Evolutionary conservation across 2,329 filamentous ascomycete genomes (phyloP).

Genomic region (Cadophora malorum): DNA sequence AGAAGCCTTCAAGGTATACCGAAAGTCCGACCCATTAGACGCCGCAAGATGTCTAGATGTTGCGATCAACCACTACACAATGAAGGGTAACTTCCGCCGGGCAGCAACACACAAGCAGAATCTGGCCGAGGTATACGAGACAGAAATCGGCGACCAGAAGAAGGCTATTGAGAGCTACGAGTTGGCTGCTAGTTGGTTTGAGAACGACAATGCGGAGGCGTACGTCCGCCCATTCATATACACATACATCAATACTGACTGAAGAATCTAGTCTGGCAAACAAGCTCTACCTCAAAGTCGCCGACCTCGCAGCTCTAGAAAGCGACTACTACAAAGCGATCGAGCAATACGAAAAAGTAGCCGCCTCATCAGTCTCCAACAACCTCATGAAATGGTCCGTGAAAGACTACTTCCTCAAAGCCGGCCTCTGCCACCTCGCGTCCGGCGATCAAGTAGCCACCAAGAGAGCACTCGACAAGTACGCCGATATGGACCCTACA

Average conservation of each 20-base stretch:
- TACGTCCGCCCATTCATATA: constrained; percentile 52
- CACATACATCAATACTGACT: constrained; percentile 12
- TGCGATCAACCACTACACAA: constrained; percentile 85
- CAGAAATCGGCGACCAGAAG: constrained; percentile 78
- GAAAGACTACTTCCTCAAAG: constrained; percentile 95
- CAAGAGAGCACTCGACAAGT: constrained; percentile 81
- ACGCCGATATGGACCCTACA: constrained; percentile 77
- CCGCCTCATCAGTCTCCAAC: constrained; percentile 79
- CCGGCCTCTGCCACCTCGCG: constrained; percentile 86
- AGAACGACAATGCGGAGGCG: constrained; percentile 84
- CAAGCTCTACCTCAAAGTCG: constrained; percentile 92
- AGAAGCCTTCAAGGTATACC: constrained; percentile 95
- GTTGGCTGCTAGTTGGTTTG: constrained; percentile 86
- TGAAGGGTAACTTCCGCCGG: constrained; percentile 87
- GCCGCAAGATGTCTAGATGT: constrained; percentile 80
- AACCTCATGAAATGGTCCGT: constrained; percentile 93
- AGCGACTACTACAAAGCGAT: constrained; percentile 86
- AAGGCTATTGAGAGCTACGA: constrained; percentile 84
- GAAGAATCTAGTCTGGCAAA: constrained; percentile 74
- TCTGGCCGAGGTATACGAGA: constrained; percentile 84
- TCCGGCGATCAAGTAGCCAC: constrained; percentile 77
- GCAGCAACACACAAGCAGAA: constrained; percentile 92
- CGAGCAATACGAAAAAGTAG: constrained; percentile 83
- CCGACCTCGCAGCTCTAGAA: constrained; percentile 82
- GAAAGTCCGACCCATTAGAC: constrained; percentile 82